Percentiles rank a stretch among this genome's conserved stretches.
phyloP scores from a whole-genome alignment of 148 eudicot genomes.

The Amaranthus palmeri region DNA sequence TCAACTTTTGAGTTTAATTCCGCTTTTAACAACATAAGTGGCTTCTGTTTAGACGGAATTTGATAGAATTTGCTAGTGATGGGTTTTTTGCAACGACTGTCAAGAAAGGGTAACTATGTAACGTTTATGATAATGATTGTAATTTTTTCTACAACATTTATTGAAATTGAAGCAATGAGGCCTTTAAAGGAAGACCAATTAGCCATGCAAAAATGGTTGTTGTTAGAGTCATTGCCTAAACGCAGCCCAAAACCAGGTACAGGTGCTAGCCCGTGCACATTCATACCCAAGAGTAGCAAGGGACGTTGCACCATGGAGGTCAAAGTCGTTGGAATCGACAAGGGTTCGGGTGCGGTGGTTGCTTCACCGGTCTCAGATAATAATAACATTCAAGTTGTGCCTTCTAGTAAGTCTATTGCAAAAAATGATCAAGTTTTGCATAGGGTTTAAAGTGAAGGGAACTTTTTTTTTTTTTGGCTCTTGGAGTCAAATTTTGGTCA shows the following conservation, averaged over 20 bases:
- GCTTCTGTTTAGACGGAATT: no score
- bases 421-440: neutral
- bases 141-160: conserved; percentile 2
- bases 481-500: no score
- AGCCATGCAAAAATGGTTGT: conserved; percentile 1
- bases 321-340: conserved; percentile 9
- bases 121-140: neutral
- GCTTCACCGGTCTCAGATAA: neutral
- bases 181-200: conserved; percentile 16
- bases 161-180: conserved; percentile 23
- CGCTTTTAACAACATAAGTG: no score
- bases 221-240: conserved; percentile 23
- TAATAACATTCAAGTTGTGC: neutral
- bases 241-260: conserved; percentile 7
- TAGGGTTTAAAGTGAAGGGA: neutral
- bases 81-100: no score
- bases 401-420: neutral
- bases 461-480: neutral
- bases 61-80: no score
- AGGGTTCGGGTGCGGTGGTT: neutral
- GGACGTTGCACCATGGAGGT: conserved; percentile 22
- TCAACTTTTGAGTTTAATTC: no score
- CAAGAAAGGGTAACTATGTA: no score
- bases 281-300: conserved; percentile 18
- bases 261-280: conserved; percentile 24